These are phyloP conservation scores for Elsinoe ampelina DNA, from an alignment of 2,329 filamentous ascomycete species.

Conservation along the genomic window DNA sequence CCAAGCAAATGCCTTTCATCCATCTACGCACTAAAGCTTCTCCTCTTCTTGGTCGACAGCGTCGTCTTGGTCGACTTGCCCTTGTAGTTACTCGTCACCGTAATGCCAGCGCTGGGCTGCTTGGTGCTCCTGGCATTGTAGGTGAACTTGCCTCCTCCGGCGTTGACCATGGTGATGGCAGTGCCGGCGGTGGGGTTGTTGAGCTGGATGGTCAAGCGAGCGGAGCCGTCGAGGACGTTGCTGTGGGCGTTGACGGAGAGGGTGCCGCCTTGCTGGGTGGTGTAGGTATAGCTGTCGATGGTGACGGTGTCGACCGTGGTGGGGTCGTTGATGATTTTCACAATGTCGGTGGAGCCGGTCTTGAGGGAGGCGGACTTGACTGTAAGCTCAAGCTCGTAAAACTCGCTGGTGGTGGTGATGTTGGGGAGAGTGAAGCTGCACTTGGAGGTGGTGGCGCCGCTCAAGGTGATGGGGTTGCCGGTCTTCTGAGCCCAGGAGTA, in stretches of 20 bases:
- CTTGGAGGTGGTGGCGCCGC: constrained; percentile 15
- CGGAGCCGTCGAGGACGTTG: constrained; percentile 27
- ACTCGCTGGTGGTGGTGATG: constrained; percentile 18
- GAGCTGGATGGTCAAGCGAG: constrained; percentile 24
- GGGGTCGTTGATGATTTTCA: constrained; percentile 24
- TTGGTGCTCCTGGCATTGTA: constrained; percentile 22
- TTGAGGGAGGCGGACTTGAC: constrained; percentile 21
- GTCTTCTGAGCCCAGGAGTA: constrained; percentile 27
- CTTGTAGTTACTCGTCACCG: constrained; percentile 18
- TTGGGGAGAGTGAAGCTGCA: constrained; percentile 19
- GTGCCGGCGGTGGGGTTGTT: constrained; percentile 20
- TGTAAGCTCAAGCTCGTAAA: constrained; percentile 25
- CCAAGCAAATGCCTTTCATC: no score
- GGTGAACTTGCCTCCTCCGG: constrained; percentile 24
- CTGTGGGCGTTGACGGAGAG: constrained; percentile 27
- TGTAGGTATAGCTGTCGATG: constrained; percentile 29
- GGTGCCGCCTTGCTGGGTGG: constrained; percentile 24
- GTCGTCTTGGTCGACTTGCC: constrained; percentile 5
- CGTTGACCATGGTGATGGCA: constrained; percentile 20
- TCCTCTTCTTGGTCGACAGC: constrained; percentile 1
- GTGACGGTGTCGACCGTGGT: constrained; percentile 24
- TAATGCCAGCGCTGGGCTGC: constrained; percentile 21
- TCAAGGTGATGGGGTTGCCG: constrained; percentile 22
- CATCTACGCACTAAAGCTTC: neutral
- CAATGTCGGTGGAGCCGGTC: constrained; percentile 23